Base-by-base conservation (phyloP, 371 early-diverging fungal species). In the Mucor irregularis region DNA sequence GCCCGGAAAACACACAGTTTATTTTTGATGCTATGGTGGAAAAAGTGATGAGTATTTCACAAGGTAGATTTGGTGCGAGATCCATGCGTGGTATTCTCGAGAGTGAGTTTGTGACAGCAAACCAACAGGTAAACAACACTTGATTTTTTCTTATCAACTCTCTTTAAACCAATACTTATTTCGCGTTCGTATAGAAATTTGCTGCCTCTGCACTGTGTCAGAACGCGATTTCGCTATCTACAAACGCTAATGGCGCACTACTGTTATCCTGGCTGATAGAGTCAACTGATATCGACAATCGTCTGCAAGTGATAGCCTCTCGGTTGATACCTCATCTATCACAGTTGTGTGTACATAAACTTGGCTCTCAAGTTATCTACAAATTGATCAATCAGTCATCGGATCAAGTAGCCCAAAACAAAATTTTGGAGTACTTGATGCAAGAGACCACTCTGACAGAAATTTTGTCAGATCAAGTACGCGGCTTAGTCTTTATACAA, bases 231-330 rank as follows among this genome's bases (percentile, higher is more conserved):
- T 73, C 85, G 3, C 69, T 98, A 29, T 80, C 90, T 0, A 93
- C 91, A 47, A 94, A 96, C 68, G 82, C 94, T 17, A 97, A 98
- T 61, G 97, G 99, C 6, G 83, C 89, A 3, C 71, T 98, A 53
- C 77, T 98, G 61, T 62, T 98, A 28, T 91, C 90, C 22, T 98
- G 99, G 99, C 74, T 98, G 52, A 71, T 96, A 54, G 99, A 98
- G 8, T 92, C 86, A 62, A 75, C 87, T 7, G 84, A 83, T 28
- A 54, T 56, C 25, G 38, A 47, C 22, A 42, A 54, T 14, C 63
- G 67, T 16, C 38, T 63, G 21, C 53, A 53, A 11, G 30, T 39
- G 9, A 28, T 97, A 17, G 94, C 95, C 4, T 80, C 80, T 31
- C 85, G 83, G 37, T 72, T 96, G 25, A 81, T 81, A 0, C 84